Percentiles rank a stretch among this genome's conserved stretches.
Conservation (phyloP, 345 rosid genomes). For the Eucalyptus paniculata region DNA sequence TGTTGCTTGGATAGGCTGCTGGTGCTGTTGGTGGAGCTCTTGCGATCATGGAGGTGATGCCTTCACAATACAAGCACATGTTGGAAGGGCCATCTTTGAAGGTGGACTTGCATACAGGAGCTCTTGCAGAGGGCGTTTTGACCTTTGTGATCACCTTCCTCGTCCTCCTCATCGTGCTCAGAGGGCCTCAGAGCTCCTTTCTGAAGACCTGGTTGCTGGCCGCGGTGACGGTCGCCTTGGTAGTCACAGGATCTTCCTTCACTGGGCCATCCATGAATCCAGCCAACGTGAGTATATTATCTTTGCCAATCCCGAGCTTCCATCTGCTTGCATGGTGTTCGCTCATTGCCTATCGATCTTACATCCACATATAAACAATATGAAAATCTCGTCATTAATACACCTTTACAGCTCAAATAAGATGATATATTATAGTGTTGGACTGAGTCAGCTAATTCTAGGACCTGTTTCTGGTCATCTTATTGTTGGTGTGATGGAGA, state of each 20-base stretch:
- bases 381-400: background rate
- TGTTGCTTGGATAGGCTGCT: conserved; percentile 40
- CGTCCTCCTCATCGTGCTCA: conserved; percentile 57
- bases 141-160: conserved; percentile 63
- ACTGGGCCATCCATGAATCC: conserved; percentile 99
- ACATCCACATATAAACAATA: background rate
- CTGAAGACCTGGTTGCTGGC: conserved; percentile 60
- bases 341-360: background rate
- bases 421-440: background rate
- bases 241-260: conserved; percentile 44
- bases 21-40: conserved; percentile 94
- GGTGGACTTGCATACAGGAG: conserved; percentile 75
- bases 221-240: conserved; percentile 42
- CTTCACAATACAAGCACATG: conserved; percentile 57
- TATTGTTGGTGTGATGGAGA: background rate
- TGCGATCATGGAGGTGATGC: conserved; percentile 71
- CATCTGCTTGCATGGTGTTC: background rate
- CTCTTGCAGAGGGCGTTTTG: conserved; percentile 78
- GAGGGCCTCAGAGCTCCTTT: conserved; percentile 51
- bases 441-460: background rate
- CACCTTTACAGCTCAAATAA: background rate
- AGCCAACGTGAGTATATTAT: conserved; percentile 67
- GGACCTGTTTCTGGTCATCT: background rate
- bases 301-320: background rate
- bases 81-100: conserved; percentile 57